Evolutionary conservation across 768 basidiomycete genomes (phyloP), one percentile per base, ranked within the genome.

Genomic region (Naganishia antarctica): DNA sequence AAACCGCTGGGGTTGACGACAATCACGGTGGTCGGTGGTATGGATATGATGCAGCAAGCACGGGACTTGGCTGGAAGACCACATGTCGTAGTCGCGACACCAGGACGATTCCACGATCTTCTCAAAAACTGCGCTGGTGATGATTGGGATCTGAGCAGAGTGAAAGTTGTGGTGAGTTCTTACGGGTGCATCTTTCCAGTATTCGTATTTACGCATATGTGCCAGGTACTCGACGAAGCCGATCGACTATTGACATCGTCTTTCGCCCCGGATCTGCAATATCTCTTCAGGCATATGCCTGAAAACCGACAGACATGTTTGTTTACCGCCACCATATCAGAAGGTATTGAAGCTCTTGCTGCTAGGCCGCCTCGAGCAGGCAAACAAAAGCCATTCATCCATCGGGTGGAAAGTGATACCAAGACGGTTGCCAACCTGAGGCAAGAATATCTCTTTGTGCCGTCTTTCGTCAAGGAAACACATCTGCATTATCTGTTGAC

Each of bases 41-140:
- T 99, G 91, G 96, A 99, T 71, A 94, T 94, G 87, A 91, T 96
- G 82, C 76, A 85, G 0, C 96, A 99, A 75, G 90, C 94, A 0
- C 80, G 90, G 18, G 91, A 93, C 71, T 84, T 99, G 15, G 82
- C 83, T 2, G 84, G 86, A 68, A 84, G 88, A 44, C 96, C 96
- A 0, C 96, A 98, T 74, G 83, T 99, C 40, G 86, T 98, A 25
- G 86, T 99, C 48, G 96, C 93, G 8, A 99, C 96, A 0, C 96
- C 96, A 3, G 96, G 96, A 1, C 84, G 96, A 21, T 85, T 99
- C 23, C 90, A 92, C 3, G 96, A 99, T 77, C 86, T 91, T 70
- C 76, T 99, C 48, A 82, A 83, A 67, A 92, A 88, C 71, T 84
- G 83, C 63, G 85, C 83, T 49, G 78, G 76, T 37, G 83, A 84